A percentile compares a stretch with the other conserved stretches of the same genome.
phyloP scores from a whole-genome alignment of 2,329 filamentous ascomycete species.

The Fusarium longipes region DNA sequence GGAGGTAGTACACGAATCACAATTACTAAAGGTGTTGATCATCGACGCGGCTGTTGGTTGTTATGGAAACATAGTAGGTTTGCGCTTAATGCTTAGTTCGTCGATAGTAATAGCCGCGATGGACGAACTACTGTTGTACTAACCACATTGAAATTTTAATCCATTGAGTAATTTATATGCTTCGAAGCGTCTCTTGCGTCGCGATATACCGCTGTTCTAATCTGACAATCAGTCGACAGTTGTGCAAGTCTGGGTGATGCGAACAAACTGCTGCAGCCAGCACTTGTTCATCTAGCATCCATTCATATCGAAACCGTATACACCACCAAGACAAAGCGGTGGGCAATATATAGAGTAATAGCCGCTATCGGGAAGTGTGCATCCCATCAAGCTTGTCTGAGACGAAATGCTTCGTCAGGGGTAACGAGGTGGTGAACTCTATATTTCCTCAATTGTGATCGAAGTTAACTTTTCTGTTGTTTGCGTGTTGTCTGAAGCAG shows the following conservation, averaged over 20 bases:
- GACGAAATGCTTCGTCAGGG: background rate
- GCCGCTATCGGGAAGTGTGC: background rate
- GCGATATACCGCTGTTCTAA: background rate
- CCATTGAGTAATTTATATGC: background rate
- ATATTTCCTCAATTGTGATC: no score
- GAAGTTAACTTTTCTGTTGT: background rate
- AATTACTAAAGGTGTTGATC: background rate
- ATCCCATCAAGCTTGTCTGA: background rate
- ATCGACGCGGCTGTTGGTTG: background rate
- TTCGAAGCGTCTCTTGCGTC: background rate
- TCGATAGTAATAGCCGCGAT: background rate
- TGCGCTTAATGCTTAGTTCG: background rate
- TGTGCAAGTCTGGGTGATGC: no score
- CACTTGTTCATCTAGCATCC: no score
- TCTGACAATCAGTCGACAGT: background rate
- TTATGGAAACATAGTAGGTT: background rate
- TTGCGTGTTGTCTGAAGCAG: accelerated
- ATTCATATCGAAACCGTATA: no score
- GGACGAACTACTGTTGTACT: background rate
- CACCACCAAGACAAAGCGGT: no score
- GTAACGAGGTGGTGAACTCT: background rate
- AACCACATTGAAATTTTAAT: background rate
- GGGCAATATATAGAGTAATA: no score
- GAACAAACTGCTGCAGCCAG: background rate
- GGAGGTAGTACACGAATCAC: background rate